phyloP scores from a whole-genome alignment of 1,284 basidiomycete species.

The Sanghuangporus sanghuang region DNA sequence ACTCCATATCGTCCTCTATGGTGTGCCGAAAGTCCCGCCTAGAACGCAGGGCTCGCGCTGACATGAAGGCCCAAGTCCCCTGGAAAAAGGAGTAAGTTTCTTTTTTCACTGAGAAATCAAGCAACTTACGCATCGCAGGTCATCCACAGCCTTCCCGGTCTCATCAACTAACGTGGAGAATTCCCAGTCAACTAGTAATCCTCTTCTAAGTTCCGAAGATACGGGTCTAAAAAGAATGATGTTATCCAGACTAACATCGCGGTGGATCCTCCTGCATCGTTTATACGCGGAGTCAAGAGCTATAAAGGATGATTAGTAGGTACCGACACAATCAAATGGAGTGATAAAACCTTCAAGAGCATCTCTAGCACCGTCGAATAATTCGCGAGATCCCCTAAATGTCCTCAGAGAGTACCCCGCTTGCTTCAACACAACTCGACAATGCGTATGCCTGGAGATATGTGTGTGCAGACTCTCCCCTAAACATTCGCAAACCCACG shows the following conservation, averaged over 20 bases:
- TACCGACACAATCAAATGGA: neutral
- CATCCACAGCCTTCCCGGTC: too few relatives aligned
- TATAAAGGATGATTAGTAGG: constrained; percentile 16
- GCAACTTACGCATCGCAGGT: constrained; percentile 26
- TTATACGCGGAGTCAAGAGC: constrained; percentile 27
- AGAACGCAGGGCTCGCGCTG: neutral
- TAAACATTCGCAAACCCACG: constrained; percentile 7
- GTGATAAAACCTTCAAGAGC: neutral
- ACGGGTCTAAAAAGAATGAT: constrained; percentile 22
- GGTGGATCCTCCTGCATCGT: constrained; percentile 26
- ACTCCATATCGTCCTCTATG: constrained; percentile 32
- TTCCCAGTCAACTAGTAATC: constrained; percentile 34
- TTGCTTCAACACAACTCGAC: constrained; percentile 18
- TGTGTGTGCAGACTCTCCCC: neutral
- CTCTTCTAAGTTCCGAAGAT: constrained; percentile 19
- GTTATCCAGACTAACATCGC: constrained; percentile 32
- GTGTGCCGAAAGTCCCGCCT: constrained; percentile 20
- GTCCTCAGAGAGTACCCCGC: constrained; percentile 12
- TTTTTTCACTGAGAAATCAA: constrained; percentile 25
- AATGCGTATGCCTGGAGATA: constrained; percentile 14
- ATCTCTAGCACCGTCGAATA: constrained; percentile 9
- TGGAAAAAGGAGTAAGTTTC: neutral
- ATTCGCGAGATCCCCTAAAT: constrained; percentile 13
- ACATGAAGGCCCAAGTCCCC: neutral
- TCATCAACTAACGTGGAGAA: constrained; percentile 18